Percentiles rank a stretch among this genome's conserved stretches.
phyloP scores from a whole-genome alignment of 345 rosid species.

The Eucalyptus decipiens region DNA sequence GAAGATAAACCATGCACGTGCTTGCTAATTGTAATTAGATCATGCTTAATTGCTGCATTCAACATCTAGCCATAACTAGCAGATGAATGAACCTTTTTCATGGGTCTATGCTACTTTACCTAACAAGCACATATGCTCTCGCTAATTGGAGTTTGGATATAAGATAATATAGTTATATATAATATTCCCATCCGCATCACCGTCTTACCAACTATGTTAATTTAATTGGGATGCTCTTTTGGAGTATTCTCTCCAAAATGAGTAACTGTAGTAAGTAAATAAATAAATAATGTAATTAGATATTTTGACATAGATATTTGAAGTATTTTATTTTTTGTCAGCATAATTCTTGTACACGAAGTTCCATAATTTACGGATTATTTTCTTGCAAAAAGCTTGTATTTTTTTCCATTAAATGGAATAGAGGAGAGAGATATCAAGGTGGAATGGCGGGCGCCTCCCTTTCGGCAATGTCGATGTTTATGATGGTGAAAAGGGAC shows the following conservation, averaged over 20 bases:
- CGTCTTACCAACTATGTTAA: background rate
- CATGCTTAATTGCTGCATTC: background rate
- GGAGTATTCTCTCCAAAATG: background rate
- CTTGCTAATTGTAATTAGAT: background rate
- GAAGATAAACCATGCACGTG: background rate
- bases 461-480: background rate
- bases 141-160: background rate
- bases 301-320: background rate
- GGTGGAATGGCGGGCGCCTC: background rate
- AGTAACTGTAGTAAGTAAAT: background rate
- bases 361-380: background rate
- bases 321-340: background rate
- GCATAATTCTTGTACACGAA: background rate
- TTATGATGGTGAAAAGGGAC: background rate
- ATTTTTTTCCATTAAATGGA: no score
- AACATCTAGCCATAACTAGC: background rate
- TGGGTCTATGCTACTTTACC: background rate
- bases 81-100: background rate
- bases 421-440: no score
- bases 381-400: background rate
- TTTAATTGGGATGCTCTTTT: background rate
- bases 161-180: background rate
- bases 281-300: background rate
- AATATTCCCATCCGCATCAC: no score
- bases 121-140: background rate